These are phyloP conservation scores for Pisolithus thermaeus DNA, from an alignment of 1,284 basidiomycete genomes.

Conservation along the genomic window DNA sequence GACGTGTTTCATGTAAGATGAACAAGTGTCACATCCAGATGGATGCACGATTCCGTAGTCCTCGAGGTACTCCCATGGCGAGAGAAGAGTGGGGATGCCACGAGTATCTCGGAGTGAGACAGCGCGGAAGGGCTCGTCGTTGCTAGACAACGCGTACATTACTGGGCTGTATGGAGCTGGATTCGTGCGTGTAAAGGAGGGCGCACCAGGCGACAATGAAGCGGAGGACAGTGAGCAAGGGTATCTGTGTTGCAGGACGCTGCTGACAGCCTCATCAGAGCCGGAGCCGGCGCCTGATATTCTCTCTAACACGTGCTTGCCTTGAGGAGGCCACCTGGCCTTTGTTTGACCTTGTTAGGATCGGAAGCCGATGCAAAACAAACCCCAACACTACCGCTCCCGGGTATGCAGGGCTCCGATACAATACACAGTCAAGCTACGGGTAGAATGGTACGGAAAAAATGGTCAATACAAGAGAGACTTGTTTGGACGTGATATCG, in stretches of 20 bases:
- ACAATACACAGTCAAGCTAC: too few relatives aligned
- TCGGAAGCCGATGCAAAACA: conserved; percentile 11
- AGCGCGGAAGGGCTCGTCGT: conserved; percentile 27
- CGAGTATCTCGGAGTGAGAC: conserved; percentile 23
- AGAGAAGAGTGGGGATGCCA: conserved; percentile 27
- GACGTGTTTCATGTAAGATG: conserved; percentile 37
- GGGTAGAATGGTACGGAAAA: too few relatives aligned
- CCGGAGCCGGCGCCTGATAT: conserved; percentile 22
- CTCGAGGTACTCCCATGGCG: conserved; percentile 35
- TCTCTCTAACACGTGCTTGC: conserved; percentile 22
- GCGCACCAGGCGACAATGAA: conserved; percentile 19
- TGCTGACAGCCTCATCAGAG: conserved; percentile 5
- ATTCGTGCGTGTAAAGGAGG: conserved; percentile 5
- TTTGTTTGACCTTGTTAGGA: conserved; percentile 23
- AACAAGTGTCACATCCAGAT: conserved; percentile 34
- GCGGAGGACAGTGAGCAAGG: conserved; percentile 3
- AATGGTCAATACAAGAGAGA: too few relatives aligned
- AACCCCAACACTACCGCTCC: conserved; percentile 1
- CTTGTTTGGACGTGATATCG: too few relatives aligned
- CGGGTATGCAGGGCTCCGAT: not conserved
- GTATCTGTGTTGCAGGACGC: conserved; percentile 10
- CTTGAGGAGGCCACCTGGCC: conserved; percentile 24
- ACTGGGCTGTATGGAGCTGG: conserved; percentile 7
- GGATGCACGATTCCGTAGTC: conserved; percentile 39
- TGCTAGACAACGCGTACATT: conserved; percentile 29